phyloP scores from a whole-genome alignment of 2,329 filamentous ascomycete species.

The Botrytis porri region DNA sequence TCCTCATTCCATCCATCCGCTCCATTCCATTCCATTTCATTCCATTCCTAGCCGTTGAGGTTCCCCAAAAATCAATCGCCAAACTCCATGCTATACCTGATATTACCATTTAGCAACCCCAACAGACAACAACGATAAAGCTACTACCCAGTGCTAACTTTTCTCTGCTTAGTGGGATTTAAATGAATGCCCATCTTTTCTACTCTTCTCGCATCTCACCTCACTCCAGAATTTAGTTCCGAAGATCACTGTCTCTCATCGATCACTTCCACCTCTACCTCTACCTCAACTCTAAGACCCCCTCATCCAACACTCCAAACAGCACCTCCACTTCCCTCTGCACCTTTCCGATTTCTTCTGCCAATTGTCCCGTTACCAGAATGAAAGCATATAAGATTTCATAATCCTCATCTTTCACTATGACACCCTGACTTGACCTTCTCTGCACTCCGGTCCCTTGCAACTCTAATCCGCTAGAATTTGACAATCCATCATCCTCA shows the following conservation, averaged over 20 bases:
- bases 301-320: slow-evolving; percentile 61
- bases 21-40: neutral
- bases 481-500: slow-evolving; percentile 4
- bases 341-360: slow-evolving; percentile 60
- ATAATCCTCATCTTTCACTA: slow-evolving; percentile 74
- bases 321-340: slow-evolving; percentile 59
- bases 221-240: neutral
- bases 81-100: neutral
- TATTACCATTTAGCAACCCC: neutral
- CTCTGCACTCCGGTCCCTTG: slow-evolving; percentile 6
- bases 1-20: neutral
- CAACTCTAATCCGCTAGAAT: neutral
- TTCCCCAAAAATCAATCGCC: neutral
- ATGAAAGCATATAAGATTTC: slow-evolving; percentile 90
- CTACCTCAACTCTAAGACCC: slow-evolving; percentile 55
- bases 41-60: neutral
- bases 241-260: neutral
- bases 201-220: neutral
- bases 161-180: neutral
- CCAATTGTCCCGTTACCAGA: slow-evolving; percentile 64
- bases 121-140: too few relatives aligned
- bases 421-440: slow-evolving; percentile 21
- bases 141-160: neutral
- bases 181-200: neutral
- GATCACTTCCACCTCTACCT: slow-evolving; percentile 40